These are phyloP conservation scores for Macroventuria anomochaeta DNA, from an alignment of 2,329 filamentous ascomycete genomes.

Conservation along the genomic window DNA sequence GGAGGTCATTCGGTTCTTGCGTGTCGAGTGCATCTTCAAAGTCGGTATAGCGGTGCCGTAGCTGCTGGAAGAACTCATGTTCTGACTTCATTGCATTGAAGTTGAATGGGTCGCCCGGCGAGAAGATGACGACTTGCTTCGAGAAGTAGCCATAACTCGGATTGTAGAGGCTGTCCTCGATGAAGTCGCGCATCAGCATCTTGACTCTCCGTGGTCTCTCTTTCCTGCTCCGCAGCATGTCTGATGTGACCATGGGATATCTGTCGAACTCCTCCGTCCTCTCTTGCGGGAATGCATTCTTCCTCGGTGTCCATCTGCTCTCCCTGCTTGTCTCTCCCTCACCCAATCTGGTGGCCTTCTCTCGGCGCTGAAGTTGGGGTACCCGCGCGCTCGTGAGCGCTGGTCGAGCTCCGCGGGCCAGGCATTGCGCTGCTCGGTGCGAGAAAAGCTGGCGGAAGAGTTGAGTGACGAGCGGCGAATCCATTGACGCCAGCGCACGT, in stretches of 20 bases:
- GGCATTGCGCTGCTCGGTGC: slow-evolving; percentile 65
- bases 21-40: slow-evolving; percentile 90
- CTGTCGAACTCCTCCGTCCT: slow-evolving; percentile 79
- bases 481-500: slow-evolving; percentile 64
- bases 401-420: slow-evolving; percentile 56
- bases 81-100: slow-evolving; percentile 84
- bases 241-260: slow-evolving; percentile 85
- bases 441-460: slow-evolving; percentile 87
- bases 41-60: slow-evolving; percentile 81
- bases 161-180: slow-evolving; percentile 96
- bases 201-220: slow-evolving; percentile 87
- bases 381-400: slow-evolving; percentile 48
- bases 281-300: slow-evolving; percentile 75
- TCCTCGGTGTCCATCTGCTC: slow-evolving; percentile 86
- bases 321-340: slow-evolving; percentile 59
- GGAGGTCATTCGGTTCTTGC: slow-evolving; percentile 71
- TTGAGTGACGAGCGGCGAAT: slow-evolving; percentile 77
- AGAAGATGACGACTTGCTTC: slow-evolving; percentile 96
- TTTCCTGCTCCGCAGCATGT: slow-evolving; percentile 72
- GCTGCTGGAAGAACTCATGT: slow-evolving; percentile 77
- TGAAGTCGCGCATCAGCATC: slow-evolving; percentile 97
- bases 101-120: slow-evolving; percentile 86
- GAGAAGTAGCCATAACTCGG: slow-evolving; percentile 95
- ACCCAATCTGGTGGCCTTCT: slow-evolving; percentile 36
- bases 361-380: slow-evolving; percentile 39